These are phyloP conservation scores for Capillidium heterosporum DNA, from an alignment of 371 early-diverging fungal species.

Conservation along the genomic window DNA sequence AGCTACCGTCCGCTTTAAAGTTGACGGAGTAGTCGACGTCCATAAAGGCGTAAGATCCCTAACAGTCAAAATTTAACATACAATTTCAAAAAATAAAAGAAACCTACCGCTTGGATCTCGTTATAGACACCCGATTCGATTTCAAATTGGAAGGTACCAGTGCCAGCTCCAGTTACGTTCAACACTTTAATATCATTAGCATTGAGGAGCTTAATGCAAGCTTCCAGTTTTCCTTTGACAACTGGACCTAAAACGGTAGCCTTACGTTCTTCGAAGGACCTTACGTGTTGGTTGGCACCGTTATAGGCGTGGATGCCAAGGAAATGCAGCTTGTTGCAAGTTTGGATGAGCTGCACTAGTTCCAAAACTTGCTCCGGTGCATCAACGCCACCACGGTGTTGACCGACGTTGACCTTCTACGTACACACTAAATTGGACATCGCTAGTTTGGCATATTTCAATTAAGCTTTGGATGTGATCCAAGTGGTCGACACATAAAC, in stretches of 20 bases:
- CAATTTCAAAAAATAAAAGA: neutral
- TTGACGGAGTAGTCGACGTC: constrained; percentile 1
- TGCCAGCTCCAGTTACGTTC: constrained; percentile 1
- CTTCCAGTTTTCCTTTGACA: neutral
- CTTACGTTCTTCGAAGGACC: neutral
- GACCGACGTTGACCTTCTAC: constrained; percentile 3
- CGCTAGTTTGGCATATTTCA: neutral
- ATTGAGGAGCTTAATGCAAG: neutral
- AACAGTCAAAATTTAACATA: neutral
- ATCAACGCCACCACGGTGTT: constrained; percentile 3
- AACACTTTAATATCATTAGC: neutral
- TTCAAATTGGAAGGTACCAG: constrained; percentile 6
- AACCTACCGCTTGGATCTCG: neutral
- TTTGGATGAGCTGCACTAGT: neutral
- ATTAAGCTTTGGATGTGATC: neutral
- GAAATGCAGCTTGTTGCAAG: neutral
- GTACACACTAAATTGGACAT: neutral
- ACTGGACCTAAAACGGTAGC: neutral
- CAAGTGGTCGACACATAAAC: neutral
- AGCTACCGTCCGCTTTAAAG: neutral
- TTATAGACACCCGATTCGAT: constrained; percentile 3
- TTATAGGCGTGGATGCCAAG: constrained; percentile 1
- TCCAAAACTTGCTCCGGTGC: neutral
- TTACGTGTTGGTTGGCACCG: constrained; percentile 1
- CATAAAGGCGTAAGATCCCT: constrained; percentile 4